Conservation (phyloP, 257 asterid species). For the Henckelia pumila region DNA sequence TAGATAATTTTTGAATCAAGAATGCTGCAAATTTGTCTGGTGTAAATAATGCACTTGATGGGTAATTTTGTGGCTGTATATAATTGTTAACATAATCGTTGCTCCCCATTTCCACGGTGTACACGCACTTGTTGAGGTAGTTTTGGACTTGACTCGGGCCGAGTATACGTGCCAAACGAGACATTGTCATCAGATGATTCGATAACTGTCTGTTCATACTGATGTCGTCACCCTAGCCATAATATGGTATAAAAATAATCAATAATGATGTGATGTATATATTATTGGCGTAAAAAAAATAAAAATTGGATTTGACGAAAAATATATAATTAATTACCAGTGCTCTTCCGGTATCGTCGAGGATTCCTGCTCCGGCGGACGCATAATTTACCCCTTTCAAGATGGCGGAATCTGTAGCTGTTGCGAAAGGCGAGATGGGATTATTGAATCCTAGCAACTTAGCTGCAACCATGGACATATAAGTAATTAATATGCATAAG, state of each 20-base stretch:
- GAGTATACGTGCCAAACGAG: not conserved
- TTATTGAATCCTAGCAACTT: constrained; percentile 33
- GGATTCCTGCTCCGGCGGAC: constrained; percentile 50
- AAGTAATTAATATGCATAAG: no score
- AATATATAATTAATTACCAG: constrained; percentile 28
- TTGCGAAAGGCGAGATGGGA: constrained; percentile 40
- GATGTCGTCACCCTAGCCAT: constrained; percentile 31
- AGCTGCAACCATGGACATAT: constrained; percentile 34
- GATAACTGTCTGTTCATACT: constrained; percentile 30
- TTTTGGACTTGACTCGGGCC: constrained; percentile 9
- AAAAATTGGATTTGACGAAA: not conserved
- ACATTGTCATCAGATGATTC: constrained; percentile 27
- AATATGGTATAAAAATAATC: no score
- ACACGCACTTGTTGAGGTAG: constrained; percentile 39
- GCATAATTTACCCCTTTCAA: constrained; percentile 49
- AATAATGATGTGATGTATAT: no score
- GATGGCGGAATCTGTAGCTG: constrained; percentile 28
- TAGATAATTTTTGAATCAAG: constrained; percentile 26
- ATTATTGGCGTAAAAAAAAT: no score
- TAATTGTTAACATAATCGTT: constrained; percentile 56
- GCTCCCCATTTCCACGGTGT: constrained; percentile 36
- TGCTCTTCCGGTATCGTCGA: constrained; percentile 28
- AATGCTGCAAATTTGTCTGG: constrained; percentile 37
- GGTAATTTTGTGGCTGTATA: constrained; percentile 27
- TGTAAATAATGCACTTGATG: constrained; percentile 25